phyloP scores from a whole-genome alignment of 78 protist species.

The Neovahlkampfia damariscottae region DNA sequence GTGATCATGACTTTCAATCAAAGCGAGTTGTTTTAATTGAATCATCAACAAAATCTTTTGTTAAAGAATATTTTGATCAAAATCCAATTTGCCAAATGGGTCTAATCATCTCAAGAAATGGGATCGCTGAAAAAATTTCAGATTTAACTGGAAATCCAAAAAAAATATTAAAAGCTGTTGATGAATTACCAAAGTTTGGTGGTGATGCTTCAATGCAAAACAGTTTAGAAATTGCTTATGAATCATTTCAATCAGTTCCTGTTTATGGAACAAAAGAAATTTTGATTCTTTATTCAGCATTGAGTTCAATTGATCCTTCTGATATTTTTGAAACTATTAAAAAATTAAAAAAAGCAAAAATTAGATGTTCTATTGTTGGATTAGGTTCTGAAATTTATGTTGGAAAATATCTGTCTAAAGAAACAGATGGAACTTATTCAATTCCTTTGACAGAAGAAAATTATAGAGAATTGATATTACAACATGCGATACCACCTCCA shows the following conservation, averaged over 20 bases:
- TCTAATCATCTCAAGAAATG: conserved; percentile 39
- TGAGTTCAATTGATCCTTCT: conserved; percentile 48
- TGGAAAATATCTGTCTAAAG: conserved; percentile 13
- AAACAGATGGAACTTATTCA: conserved; percentile 39
- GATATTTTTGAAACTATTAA: conserved; percentile 35
- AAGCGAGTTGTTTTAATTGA: conserved; percentile 19
- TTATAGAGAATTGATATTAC: conserved; percentile 24
- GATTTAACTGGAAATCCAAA: conserved; percentile 40
- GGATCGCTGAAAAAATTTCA: conserved; percentile 40
- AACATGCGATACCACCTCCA: conserved; percentile 51
- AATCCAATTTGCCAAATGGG: conserved; percentile 68
- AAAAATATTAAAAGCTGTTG: conserved; percentile 11
- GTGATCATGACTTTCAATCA: conserved; percentile 41
- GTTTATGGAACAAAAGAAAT: neutral
- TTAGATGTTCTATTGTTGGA: conserved; percentile 39
- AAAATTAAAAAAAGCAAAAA: conserved; percentile 5
- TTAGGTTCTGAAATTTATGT: conserved; percentile 46
- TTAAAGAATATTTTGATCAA: conserved; percentile 65
- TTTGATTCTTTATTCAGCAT: neutral
- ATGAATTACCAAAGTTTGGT: conserved; percentile 8
- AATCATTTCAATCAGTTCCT: conserved; percentile 17
- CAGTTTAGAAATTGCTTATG: conserved; percentile 39
- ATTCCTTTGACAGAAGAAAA: conserved; percentile 31
- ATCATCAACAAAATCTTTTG: conserved; percentile 21
- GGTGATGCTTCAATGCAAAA: conserved; percentile 72